A percentile compares a stretch with the other conserved stretches of the same genome.
These are phyloP conservation scores for Pyrus betulifolia DNA, from an alignment of 306 rosid genomes.

Conservation along the genomic window DNA sequence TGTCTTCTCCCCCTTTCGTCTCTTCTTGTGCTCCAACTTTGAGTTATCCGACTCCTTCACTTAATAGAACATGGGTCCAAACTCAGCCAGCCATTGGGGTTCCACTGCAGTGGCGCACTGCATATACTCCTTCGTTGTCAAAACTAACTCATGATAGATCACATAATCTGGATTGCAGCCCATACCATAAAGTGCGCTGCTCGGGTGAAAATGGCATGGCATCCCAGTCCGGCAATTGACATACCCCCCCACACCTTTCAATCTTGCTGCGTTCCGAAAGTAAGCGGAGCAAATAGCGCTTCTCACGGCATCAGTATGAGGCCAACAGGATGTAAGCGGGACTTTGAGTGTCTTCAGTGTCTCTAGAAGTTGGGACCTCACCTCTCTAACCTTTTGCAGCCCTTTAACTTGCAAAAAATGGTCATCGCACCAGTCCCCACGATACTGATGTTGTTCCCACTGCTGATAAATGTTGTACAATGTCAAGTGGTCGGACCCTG, in stretches of 20 bases:
- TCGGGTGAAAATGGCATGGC: constrained; percentile 92
- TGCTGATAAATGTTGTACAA: constrained; percentile 82
- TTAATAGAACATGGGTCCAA: constrained; percentile 89
- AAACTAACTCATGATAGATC: constrained; percentile 73
- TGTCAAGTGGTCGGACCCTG: constrained; percentile 89
- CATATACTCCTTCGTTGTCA: constrained; percentile 85
- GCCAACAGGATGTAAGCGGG: constrained; percentile 56
- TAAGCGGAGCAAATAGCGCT: constrained; percentile 89
- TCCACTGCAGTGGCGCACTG: constrained; percentile 96
- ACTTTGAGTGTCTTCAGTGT: constrained; percentile 73
- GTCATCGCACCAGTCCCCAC: constrained; percentile 96
- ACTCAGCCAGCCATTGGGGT: constrained; percentile 93
- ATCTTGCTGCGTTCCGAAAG: constrained; percentile 73
- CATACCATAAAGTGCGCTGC: constrained; percentile 92
- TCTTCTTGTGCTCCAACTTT: constrained; percentile 67
- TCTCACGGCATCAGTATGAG: constrained; percentile 72
- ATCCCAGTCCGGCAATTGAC: constrained; percentile 77
- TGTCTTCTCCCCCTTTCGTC: constrained; percentile 67
- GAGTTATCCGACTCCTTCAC: constrained; percentile 92
- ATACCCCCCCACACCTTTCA: constrained; percentile 94
- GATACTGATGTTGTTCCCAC: constrained; percentile 82
- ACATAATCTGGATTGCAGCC: constrained; percentile 88
- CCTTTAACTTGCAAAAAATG: constrained; percentile 89
- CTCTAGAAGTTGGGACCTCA: constrained; percentile 80
- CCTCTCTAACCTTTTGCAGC: constrained; percentile 85